A percentile compares a stretch with the other conserved stretches of the same genome.
Evolutionary conservation across 768 basidiomycete species (phyloP).

Genomic region (Suillus ampliporus): DNA sequence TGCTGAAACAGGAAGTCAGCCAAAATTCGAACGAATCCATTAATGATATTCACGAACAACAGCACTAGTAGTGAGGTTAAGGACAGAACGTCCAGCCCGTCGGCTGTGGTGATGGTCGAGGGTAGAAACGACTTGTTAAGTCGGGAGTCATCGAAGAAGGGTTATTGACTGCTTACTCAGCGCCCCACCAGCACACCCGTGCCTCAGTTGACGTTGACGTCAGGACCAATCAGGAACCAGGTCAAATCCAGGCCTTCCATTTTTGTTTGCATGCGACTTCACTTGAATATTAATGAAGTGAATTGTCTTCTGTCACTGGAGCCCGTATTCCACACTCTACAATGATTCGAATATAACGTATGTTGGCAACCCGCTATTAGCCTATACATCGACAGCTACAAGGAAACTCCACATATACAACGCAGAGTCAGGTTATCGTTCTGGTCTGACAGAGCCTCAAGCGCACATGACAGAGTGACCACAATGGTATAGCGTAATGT

Average conservation of each 20-base stretch:
- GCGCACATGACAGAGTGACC: constrained; percentile 65
- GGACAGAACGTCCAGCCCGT: constrained; percentile 7
- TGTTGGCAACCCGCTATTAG: constrained; percentile 9
- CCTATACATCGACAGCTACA: constrained; percentile 56
- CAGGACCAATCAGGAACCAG: not conserved
- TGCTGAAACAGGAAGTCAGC: constrained; percentile 3
- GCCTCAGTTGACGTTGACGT: not conserved
- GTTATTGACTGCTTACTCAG: constrained; percentile 11
- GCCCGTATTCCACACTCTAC: too few species aligned
- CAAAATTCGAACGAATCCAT: not conserved
- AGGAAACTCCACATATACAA: constrained; percentile 94
- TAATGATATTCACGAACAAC: not conserved
- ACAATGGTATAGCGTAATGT: constrained; percentile 67
- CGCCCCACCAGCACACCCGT: constrained; percentile 1
- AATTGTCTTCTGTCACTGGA: not conserved
- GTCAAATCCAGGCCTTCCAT: not conserved
- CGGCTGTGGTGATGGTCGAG: constrained; percentile 1
- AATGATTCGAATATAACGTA: not conserved
- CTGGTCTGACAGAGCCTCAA: constrained; percentile 93
- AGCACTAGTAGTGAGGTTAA: not conserved
- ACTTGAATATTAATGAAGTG: constrained; percentile 3
- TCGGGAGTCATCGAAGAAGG: constrained; percentile 7
- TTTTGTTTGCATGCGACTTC: not conserved
- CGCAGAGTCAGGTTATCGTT: constrained; percentile 97
- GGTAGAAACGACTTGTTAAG: not conserved